Base-by-base conservation (phyloP, 352 stramenopile genomes). In the Globisporangium mamillatum region DNA sequence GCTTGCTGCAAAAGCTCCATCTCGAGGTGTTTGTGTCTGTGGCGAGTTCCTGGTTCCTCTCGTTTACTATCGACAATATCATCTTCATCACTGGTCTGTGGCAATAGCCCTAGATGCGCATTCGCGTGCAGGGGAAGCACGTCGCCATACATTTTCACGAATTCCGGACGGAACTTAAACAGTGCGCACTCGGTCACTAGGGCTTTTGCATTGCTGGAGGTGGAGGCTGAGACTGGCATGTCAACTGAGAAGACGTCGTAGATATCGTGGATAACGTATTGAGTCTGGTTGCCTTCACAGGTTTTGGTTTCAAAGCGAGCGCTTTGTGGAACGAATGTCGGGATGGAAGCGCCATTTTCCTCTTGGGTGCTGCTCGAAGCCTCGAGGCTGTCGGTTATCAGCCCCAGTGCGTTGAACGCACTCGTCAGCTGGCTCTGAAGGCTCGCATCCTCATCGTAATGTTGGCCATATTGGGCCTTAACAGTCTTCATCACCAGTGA, bases 111-210 rank as follows among this genome's bases (percentile, higher is more conserved):
- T 34, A 61, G 44, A 18, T 78, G 67, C 4, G 68, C 76, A 41
- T 82, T 83, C 16, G 80, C 74, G 29, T 77, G 64, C 32, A 89
- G 56, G 1, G 76, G 76, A 0, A 90, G 50, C 16, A 68, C 73
- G 0, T 67, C 72, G 0, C 80, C 77, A 59, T 80, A 75, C 41
- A 73, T 64, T 4, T 32, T 56, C 50, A 88, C 78, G n/a, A 89
- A 86, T 63, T 92, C 84, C 0, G 74, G 80, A 0, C 84, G 81
- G 48, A 89, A 70, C 61, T 79, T 83, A 56, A 54, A 77, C 29
- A 80, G 8, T 7, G 70, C 24, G 56, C 66, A 55, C 29, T 71
- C 70, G 7, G 56, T 50, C 1, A 60, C 60, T 41, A 55, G 61
- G 24, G 20, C 25, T 16, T 65, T 41, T n/a, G 66, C 50, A 9